phyloP scores from a whole-genome alignment of 1,139 yeast genomes.

The Hanseniaspora gamundiae region DNA sequence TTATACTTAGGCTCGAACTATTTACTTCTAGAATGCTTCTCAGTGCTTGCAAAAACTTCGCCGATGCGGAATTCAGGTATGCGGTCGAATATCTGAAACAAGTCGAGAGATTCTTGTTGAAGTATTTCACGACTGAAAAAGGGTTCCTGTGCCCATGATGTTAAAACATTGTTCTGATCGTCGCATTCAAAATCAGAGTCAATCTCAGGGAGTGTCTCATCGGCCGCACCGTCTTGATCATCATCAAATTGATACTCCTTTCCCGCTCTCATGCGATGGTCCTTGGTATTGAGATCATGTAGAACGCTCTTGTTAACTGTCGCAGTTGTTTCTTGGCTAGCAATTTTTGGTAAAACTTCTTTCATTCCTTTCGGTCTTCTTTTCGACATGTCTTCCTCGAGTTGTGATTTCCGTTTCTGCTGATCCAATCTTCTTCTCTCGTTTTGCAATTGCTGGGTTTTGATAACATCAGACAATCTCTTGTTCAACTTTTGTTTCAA shows the following conservation, averaged over 20 bases:
- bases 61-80: constrained; percentile 57
- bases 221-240: constrained; percentile 3
- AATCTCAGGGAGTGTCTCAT: constrained; percentile 23
- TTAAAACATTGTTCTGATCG: constrained; percentile 11
- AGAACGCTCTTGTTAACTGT: constrained; percentile 9
- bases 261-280: constrained; percentile 20
- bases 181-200: constrained; percentile 23
- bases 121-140: constrained; percentile 28
- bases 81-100: constrained; percentile 67
- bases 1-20: too few relatives aligned
- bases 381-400: constrained; percentile 17
- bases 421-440: constrained; percentile 16
- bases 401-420: constrained; percentile 18
- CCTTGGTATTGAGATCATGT: constrained; percentile 21
- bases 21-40: too few relatives aligned
- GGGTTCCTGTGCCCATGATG: constrained; percentile 24
- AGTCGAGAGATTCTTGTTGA: constrained; percentile 53
- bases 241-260: constrained; percentile 6
- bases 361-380: constrained; percentile 14
- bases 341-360: constrained; percentile 4
- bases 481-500: constrained; percentile 20
- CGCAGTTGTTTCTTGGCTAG: constrained; percentile 3
- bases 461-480: constrained; percentile 22
- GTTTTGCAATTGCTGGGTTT: constrained; percentile 22
- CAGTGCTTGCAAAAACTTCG: constrained; percentile 35